Evolutionary conservation across 495 filamentous ascomycete genomes (phyloP).

Genomic region (Chaetomium cochliodes): DNA sequence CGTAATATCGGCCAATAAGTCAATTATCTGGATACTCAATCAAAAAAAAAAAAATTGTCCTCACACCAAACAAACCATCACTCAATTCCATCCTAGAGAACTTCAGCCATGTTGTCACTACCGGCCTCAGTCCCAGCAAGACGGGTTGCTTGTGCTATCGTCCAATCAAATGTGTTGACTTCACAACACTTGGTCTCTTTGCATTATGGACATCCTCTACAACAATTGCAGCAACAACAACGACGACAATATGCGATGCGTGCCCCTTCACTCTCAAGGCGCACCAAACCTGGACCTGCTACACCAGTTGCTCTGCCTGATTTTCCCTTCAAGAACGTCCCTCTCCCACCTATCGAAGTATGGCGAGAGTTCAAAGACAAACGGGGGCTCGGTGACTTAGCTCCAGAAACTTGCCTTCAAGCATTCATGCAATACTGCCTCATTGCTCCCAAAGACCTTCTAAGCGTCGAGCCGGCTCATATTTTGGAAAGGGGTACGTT

Average conservation of each 20-base stretch:
- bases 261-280: not conserved
- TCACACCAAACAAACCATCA: not conserved
- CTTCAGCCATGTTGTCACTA: conserved; percentile 11
- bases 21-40: not conserved
- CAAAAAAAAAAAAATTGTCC: not conserved
- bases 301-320: not conserved
- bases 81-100: not conserved
- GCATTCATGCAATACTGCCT: conserved; percentile 31
- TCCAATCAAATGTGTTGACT: not conserved
- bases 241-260: not conserved
- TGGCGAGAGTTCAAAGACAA: conserved; percentile 20
- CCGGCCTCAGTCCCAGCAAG: not conserved
- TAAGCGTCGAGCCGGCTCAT: conserved; percentile 15
- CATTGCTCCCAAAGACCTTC: conserved; percentile 21
- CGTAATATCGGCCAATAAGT: not conserved
- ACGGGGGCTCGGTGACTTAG: conserved; percentile 25
- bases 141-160: not conserved
- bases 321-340: not conserved
- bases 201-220: not conserved
- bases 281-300: too few relatives aligned
- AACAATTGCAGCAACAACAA: not conserved
- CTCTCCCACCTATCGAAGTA: conserved; percentile 29
- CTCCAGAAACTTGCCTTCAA: conserved; percentile 24
- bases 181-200: not conserved
- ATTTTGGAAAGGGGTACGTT: conserved; percentile 24